phyloP scores from a whole-genome alignment of 148 eudicot species.

The Rhododendron vialii region DNA sequence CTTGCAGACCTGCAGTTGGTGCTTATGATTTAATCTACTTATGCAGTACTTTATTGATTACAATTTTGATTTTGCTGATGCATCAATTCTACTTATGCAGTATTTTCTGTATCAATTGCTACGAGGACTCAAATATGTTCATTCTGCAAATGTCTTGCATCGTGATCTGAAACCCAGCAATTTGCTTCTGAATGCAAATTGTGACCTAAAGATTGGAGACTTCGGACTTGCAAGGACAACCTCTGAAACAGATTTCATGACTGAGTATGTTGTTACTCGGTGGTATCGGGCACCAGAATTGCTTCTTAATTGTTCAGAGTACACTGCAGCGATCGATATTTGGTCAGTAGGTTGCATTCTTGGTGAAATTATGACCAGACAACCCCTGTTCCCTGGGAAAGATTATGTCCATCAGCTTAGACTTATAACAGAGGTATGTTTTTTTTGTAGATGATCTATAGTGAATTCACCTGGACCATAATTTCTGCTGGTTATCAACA shows the following conservation, averaged over 20 bases:
- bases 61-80: background rate
- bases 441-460: background rate
- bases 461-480: background rate
- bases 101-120: conserved; percentile 78
- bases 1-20: background rate
- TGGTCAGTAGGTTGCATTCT: conserved; percentile 97
- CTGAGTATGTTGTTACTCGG: conserved; percentile 85
- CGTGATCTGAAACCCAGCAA: conserved; percentile 92
- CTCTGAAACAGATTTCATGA: conserved; percentile 87
- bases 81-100: conserved; percentile 33
- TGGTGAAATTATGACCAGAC: conserved; percentile 68
- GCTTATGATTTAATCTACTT: background rate
- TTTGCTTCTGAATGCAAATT: conserved; percentile 69
- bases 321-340: conserved; percentile 81
- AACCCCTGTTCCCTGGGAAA: conserved; percentile 81
- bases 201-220: conserved; percentile 88
- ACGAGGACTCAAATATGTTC: conserved; percentile 80
- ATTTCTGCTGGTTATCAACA: background rate
- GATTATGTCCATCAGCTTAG: conserved; percentile 79
- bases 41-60: background rate
- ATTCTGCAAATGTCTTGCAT: conserved; percentile 82
- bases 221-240: conserved; percentile 88
- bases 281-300: conserved; percentile 93
- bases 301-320: conserved; percentile 74
- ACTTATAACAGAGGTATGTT: conserved; percentile 74